phyloP scores from a whole-genome alignment of 2,329 filamentous ascomycete genomes.

The Pestalotiopsis sp. region DNA sequence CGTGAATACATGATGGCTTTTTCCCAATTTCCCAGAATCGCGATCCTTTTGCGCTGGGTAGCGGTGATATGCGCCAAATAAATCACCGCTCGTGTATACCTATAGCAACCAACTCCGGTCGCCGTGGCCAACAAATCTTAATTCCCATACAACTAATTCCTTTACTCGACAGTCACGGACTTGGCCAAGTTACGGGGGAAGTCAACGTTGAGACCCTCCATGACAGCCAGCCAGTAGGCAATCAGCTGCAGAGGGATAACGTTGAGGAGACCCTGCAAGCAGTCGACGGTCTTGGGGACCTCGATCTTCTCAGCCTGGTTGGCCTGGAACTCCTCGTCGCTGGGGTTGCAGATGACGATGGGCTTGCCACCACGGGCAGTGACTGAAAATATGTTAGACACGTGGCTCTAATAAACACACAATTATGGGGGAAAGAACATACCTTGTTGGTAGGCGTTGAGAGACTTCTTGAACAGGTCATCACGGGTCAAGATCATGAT shows the following conservation, averaged over 20 bases:
- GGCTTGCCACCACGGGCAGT: slow-evolving; percentile 94
- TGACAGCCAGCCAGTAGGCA: slow-evolving; percentile 97
- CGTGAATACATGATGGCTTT: not conserved
- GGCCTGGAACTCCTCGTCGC: slow-evolving; percentile 83
- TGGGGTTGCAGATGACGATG: slow-evolving; percentile 96
- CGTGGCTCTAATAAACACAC: not conserved
- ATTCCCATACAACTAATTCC: slow-evolving; percentile 13
- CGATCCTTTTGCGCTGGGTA: not conserved
- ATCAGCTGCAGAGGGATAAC: slow-evolving; percentile 97
- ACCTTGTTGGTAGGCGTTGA: slow-evolving; percentile 99
- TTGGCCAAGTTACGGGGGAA: slow-evolving; percentile 99
- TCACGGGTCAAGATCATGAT: slow-evolving; percentile 99
- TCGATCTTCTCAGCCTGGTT: slow-evolving; percentile 96
- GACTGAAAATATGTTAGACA: slow-evolving; percentile 54
- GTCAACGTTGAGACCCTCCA: slow-evolving; percentile 94
- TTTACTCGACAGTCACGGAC: slow-evolving; percentile 97
- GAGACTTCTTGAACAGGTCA: slow-evolving; percentile 95
- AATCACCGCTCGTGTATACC: not conserved
- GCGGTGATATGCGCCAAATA: not conserved
- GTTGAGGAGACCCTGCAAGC: slow-evolving; percentile 94
- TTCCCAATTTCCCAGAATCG: not conserved
- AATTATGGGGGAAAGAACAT: slow-evolving; percentile 31
- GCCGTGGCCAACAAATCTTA: not conserved
- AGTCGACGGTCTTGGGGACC: slow-evolving; percentile 93
- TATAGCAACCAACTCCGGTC: slow-evolving; percentile 11